A percentile compares a stretch with the other conserved stretches of the same genome.
Conservation (phyloP, 2,329 filamentous ascomycete species). For the Exophiala lecanii-corni region DNA sequence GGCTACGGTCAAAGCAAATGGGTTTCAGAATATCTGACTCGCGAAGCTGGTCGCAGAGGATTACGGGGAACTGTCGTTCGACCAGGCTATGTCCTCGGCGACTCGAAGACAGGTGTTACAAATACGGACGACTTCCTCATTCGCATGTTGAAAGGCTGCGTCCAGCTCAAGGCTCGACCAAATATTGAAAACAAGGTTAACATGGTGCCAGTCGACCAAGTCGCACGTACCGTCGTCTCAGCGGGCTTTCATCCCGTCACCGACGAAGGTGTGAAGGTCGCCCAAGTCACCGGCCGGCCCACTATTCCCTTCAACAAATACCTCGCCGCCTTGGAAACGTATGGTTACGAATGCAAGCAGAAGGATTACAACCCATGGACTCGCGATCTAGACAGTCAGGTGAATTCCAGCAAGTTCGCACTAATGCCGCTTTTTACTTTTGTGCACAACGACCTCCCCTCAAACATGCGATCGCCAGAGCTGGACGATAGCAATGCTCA, state of each 20-base stretch:
- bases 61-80: conserved; percentile 71
- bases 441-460: conserved; percentile 64
- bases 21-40: conserved; percentile 67
- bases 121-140: conserved; percentile 90
- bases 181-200: conserved; percentile 84
- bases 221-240: conserved; percentile 74
- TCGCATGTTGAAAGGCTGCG: conserved; percentile 78
- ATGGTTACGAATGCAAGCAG: conserved; percentile 66
- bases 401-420: conserved; percentile 60
- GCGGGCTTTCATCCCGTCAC: conserved; percentile 58
- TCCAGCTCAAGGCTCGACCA: conserved; percentile 70
- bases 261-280: conserved; percentile 53
- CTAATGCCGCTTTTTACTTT: conserved; percentile 73
- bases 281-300: conserved; percentile 76
- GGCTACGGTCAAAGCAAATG: conserved; percentile 93
- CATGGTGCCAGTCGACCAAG: conserved; percentile 79
- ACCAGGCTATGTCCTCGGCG: conserved; percentile 79
- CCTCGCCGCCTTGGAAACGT: conserved; percentile 64
- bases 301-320: conserved; percentile 73
- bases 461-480: conserved; percentile 65
- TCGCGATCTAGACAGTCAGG: conserved; percentile 61
- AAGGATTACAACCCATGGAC: conserved; percentile 67
- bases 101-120: conserved; percentile 63
- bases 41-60: conserved; percentile 73
- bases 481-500: conserved; percentile 69